phyloP scores from a whole-genome alignment of 2,329 filamentous ascomycete species.

The Gremmenia infestans region DNA sequence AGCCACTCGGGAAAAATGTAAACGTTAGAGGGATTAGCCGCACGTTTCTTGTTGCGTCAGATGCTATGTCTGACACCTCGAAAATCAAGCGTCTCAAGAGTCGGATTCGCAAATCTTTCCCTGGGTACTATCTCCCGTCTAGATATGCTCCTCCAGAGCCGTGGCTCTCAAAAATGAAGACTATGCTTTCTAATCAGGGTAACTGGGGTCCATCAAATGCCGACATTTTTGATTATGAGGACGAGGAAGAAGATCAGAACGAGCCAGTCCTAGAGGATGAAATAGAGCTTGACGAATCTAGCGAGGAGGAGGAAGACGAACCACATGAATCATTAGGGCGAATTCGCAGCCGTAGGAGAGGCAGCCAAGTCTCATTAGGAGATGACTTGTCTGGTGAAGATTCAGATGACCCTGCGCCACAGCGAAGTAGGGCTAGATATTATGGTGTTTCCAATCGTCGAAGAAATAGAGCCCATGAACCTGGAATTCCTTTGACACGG shows the following conservation, averaged over 20 bases:
- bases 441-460: too few species aligned
- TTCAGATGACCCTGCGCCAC: too few species aligned
- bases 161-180: conserved; percentile 19
- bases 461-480: too few species aligned
- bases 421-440: too few species aligned
- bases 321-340: too few species aligned
- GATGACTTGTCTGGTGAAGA: too few species aligned
- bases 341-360: too few species aligned
- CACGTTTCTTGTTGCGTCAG: conserved; percentile 16
- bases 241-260: not conserved
- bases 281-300: too few species aligned
- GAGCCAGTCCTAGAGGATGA: too few species aligned
- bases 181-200: not conserved
- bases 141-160: conserved; percentile 20
- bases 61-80: conserved; percentile 5
- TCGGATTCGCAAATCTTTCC: conserved; percentile 17
- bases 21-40: conserved; percentile 8
- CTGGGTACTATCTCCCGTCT: conserved; percentile 26
- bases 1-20: conserved; percentile 11
- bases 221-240: not conserved
- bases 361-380: too few species aligned
- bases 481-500: not conserved
- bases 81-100: conserved; percentile 18
- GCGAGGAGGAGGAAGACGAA: too few species aligned
- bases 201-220: not conserved